A percentile compares a stretch with the other conserved stretches of the same genome.
Conservation (phyloP, 169 alveolate genomes). For the Cystoisospora suis region DNA sequence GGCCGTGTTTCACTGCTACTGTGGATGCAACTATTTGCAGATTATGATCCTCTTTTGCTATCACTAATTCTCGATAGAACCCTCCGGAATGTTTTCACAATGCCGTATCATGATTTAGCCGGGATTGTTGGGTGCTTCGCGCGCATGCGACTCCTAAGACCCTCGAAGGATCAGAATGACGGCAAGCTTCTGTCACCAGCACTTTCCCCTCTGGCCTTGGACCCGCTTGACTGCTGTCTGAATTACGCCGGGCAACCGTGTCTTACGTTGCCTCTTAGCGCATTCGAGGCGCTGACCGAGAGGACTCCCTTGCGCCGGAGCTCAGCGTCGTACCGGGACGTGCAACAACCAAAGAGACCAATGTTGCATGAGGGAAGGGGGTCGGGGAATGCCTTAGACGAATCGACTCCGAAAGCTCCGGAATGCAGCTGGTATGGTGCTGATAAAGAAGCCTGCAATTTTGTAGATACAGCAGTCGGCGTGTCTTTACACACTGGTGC, state of each 20-base stretch:
- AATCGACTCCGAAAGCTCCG: too few species aligned
- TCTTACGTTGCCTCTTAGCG: background rate
- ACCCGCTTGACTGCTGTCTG: background rate
- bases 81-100: background rate
- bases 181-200: background rate
- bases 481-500: too few species aligned
- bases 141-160: background rate
- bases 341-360: too few species aligned
- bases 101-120: background rate
- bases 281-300: too few species aligned
- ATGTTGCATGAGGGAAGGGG: too few species aligned
- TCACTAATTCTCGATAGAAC: background rate
- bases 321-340: too few species aligned
- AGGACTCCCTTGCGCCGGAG: too few species aligned
- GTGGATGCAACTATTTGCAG: background rate
- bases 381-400: too few species aligned
- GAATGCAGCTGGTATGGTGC: too few species aligned
- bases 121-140: background rate
- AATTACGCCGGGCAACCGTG: background rate
- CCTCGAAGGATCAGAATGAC: background rate
- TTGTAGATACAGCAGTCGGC: too few species aligned
- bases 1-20: too few species aligned
- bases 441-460: too few species aligned
- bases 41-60: conserved; percentile 10
- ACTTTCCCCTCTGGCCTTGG: background rate